These are phyloP conservation scores for Fusarium graminum DNA, from an alignment of 2,329 filamentous ascomycete genomes.

Conservation along the genomic window DNA sequence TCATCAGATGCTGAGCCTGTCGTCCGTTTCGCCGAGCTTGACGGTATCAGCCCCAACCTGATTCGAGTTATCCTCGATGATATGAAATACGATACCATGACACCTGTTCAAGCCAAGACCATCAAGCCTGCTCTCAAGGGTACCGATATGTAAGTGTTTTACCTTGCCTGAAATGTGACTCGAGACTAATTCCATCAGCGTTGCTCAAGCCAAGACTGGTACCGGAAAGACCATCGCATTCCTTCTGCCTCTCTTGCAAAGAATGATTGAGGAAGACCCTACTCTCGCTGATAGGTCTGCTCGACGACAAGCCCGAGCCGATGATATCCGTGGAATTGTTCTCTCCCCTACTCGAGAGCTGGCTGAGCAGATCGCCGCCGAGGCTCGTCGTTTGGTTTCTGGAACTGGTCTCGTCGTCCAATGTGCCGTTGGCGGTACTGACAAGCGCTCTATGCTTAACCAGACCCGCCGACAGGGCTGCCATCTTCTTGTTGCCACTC, in stretches of 20 bases:
- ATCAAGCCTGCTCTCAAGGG: slow-evolving; percentile 85
- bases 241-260: slow-evolving; percentile 86
- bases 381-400: slow-evolving; percentile 76
- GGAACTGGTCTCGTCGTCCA: slow-evolving; percentile 73
- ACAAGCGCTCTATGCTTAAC: slow-evolving; percentile 76
- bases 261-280: slow-evolving; percentile 75
- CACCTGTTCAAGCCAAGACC: slow-evolving; percentile 88
- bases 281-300: slow-evolving; percentile 65
- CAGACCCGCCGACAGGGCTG: slow-evolving; percentile 81
- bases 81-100: slow-evolving; percentile 88
- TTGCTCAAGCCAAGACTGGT: slow-evolving; percentile 96
- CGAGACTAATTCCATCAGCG: slow-evolving; percentile 55
- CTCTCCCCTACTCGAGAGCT: slow-evolving; percentile 86
- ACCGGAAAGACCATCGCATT: slow-evolving; percentile 98
- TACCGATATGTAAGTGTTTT: slow-evolving; percentile 79
- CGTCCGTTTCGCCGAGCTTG: slow-evolving; percentile 61
- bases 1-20: slow-evolving; percentile 45
- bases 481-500: slow-evolving; percentile 90
- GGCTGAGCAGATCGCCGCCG: slow-evolving; percentile 82
- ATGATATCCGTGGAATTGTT: slow-evolving; percentile 77
- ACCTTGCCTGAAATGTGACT: background rate
- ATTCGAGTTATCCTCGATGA: slow-evolving; percentile 76
- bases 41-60: slow-evolving; percentile 72
- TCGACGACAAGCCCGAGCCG: slow-evolving; percentile 56
- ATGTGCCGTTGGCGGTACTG: slow-evolving; percentile 92